Percentiles rank a stretch among this genome's conserved stretches.
These are phyloP conservation scores for Cordyceps fumosorosea DNA, from an alignment of 2,329 filamentous ascomycete genomes.

Conservation along the genomic window DNA sequence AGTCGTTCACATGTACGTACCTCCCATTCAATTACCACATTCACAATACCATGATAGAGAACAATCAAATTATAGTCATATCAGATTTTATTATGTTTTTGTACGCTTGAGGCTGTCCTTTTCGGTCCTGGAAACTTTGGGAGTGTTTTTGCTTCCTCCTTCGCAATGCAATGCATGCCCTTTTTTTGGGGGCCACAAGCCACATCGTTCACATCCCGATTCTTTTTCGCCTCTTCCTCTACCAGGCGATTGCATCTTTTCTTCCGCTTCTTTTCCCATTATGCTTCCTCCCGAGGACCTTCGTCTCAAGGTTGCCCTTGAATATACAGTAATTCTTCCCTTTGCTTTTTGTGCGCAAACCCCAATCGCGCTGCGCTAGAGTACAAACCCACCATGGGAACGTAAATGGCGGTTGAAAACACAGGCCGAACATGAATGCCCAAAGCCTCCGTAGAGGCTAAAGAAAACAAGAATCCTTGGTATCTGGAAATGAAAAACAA, in stretches of 20 bases:
- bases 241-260: neutral
- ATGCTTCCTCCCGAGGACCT: constrained; percentile 8
- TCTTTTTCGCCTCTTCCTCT: neutral
- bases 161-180: neutral
- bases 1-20: neutral
- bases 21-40: neutral
- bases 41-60: neutral
- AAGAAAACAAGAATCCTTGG: constrained; percentile 12
- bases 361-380: constrained; percentile 6
- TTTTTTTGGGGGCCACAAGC: neutral
- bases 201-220: neutral
- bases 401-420: constrained; percentile 10
- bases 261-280: neutral
- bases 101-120: constrained; percentile 10
- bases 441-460: constrained; percentile 5
- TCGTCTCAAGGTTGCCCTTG: neutral
- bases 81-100: constrained; percentile 10
- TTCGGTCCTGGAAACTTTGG: neutral
- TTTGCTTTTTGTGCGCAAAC: constrained; percentile 1
- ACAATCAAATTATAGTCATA: neutral
- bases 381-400: constrained; percentile 11
- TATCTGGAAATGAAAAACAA: constrained; percentile 10
- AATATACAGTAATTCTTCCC: constrained; percentile 7
- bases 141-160: neutral
- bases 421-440: constrained; percentile 9